Base-by-base conservation (phyloP, 805 yeast genomes). In the Candida jianshihensis region DNA sequence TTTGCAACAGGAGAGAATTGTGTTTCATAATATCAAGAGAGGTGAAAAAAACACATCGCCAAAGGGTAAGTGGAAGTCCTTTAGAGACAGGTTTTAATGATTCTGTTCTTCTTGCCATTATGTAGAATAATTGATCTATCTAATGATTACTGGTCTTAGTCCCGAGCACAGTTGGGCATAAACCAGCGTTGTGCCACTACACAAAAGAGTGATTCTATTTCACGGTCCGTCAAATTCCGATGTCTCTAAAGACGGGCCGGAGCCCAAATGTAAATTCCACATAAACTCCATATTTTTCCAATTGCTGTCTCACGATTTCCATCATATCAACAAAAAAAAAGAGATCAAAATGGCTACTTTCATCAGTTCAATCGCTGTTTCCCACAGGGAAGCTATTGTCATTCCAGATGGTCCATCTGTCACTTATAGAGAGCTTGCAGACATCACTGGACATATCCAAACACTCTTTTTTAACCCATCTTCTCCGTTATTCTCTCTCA, bases 381-480 rank as follows among this genome's bases (percentile, higher is more conserved):
- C 67, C 1, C 64, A 63, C 27, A 53, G 57, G 21, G 54, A 61
- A 14, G 75, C 77, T 7, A 47, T 75, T 19, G 49, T 64, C 21
- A 53, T 72, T 17, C 80, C 81, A 6, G 67, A 64, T 2, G 70
- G 69, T n/a, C 61, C 68, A 13, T 53, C 59, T 24, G 56, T 77
- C 8, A 55, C 66, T 5, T 78, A 73, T 48, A 47, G 54, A 5
- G 65, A 69, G 20, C 56, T 77, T 10, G 57, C 68, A 16, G 59
- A 60, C 14, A 60, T 66, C 37, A 63, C 73, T 2, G 70, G 67
- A 1, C 73, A 70, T 38, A 59, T 75, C 40, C 77, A 75, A 47
- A 62, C 71, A 7, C 47, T 76, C 39, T 76, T 61, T 48, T 55
- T 44, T 44, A 55, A 63, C 22, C 46, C 60, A 1, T 45, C 56